Base-by-base conservation (phyloP, 805 yeast species). In the Pichia cabralensis region DNA sequence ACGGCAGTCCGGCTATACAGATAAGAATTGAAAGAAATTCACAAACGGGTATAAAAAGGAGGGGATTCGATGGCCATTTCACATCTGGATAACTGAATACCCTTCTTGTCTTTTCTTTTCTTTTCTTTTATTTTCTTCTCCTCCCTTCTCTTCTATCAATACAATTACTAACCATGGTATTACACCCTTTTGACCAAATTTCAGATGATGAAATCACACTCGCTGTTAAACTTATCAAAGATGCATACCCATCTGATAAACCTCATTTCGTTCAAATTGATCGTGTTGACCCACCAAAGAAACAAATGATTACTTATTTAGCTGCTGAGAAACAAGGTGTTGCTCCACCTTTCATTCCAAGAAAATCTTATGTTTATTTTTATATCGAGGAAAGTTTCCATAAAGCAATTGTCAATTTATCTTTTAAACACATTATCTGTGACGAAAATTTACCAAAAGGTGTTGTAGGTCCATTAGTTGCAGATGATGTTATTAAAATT, bases 271-370 rank as follows among this genome's bases (percentile, higher is more conserved):
- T 71, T 33, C 81, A 74, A 53, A 59, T 76, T 40, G 88, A 80
- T 52, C 68, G 76, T 53, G 47, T 71, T 30, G 94, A 82, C 52
- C 94, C 94, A 22, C 88, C 94, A 41, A 82, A 82, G 67, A 62
- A 69, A 46, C 75, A 69, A 42, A 76, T 82, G 79, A 50, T 74
- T 42, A 71, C 66, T 48, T 81, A 67, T 57, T 62, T 82, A 43
- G 78, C 75, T 40, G 77, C 81, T 36, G 85, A 80, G 61, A 73
- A 69, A 47, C 59, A 64, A 28, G 77, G 76, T 22, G 56, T 55
- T 15, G 47, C 58, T 16, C 55, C 74, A 17, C 83, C 83, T 22
- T 51, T 43, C n/a, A 72, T 82, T 39, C 69, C 86, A 27, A 74
- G 94, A 63, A 65, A 78, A 33, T 71, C 76, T 14, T 78, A 76